Evolutionary conservation across 331 rosid genomes (phyloP), one percentile per base, ranked within the genome.

Genomic region (Rosa hybrid): DNA sequence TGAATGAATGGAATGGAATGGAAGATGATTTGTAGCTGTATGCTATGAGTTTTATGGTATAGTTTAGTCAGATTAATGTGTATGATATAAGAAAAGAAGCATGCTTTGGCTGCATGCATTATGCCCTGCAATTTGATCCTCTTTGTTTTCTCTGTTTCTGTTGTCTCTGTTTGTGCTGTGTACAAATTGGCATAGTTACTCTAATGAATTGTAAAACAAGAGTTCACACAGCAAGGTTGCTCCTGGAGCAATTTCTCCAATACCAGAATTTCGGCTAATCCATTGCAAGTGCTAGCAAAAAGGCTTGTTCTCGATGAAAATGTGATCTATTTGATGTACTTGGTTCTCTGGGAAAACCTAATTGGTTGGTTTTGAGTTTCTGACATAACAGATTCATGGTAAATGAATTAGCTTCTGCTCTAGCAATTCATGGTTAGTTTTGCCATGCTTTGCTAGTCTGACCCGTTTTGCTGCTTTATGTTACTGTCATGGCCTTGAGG

Each of bases 61-160:
- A 27, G 30, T 71, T 27, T 45, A 18, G 10, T 18, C 3, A 74
- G 68, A 54, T 13, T 57, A 12, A 57, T 42, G 60, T 62, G n/a
- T 34, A 27, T 16, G 46, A 69, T 42, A 20, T 17, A 53, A 1
- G 42, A 38, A 39, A 49, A 49, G 18, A 64, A 62, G 71, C 34
- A 8, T 27, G 18, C 71, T 41, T 64, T 12, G 21, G 69, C 71
- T 76, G 71, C 72, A 76, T 76, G 71, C 72, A 76, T 46, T 68
- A 46, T 27, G 60, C 60, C 60, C 18, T 18, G 45, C 60, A 76
- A 59, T 25, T 9, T 53, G 50, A 74, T 16, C 42, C 25, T 74
- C 8, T 74, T 9, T 56, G 44, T 20, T 51, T 17, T 72, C 30
- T 14, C 60, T 27, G 8, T 71, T 71, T 48, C 48, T 46, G 42